A percentile compares a stretch with the other conserved stretches of the same genome.
phyloP scores from a whole-genome alignment of 108 stramenopile genomes.

The Fragilaria crotonensis region DNA sequence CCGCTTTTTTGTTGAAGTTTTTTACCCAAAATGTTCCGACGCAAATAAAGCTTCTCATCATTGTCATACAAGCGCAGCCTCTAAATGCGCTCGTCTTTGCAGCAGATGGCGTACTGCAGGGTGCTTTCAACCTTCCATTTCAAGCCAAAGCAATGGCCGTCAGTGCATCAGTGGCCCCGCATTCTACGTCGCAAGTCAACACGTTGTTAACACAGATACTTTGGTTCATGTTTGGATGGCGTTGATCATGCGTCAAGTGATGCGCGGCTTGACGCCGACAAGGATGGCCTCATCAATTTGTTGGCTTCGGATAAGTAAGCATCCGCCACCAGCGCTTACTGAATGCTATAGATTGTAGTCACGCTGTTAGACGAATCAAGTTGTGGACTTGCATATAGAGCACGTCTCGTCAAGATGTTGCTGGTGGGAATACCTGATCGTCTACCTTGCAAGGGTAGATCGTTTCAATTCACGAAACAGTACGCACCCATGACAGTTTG shows the following conservation, averaged over 20 bases:
- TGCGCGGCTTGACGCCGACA: constrained; percentile 68
- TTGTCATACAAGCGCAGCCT: constrained; percentile 75
- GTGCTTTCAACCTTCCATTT: constrained; percentile 68
- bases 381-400: too few species aligned
- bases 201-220: constrained; percentile 32
- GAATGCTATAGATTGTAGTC: too few species aligned
- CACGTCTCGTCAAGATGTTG: too few species aligned
- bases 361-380: too few species aligned
- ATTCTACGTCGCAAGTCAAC: constrained; percentile 38
- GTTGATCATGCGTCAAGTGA: constrained; percentile 58
- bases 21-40: constrained; percentile 68
- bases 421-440: too few species aligned
- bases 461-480: constrained; percentile 33
- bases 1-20: constrained; percentile 43
- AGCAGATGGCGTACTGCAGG: constrained; percentile 81
- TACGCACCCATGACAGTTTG: too few species aligned
- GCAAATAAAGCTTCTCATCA: constrained; percentile 51
- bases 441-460: constrained; percentile 19
- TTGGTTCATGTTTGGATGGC: constrained; percentile 72
- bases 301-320: too few species aligned
- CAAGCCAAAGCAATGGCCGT: constrained; percentile 78
- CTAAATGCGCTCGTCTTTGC: constrained; percentile 82
- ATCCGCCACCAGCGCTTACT: too few species aligned
- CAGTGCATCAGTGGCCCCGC: constrained; percentile 46
- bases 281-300: constrained; percentile 58